phyloP scores from a whole-genome alignment of 331 rosid species.

The Quercus phellos region DNA sequence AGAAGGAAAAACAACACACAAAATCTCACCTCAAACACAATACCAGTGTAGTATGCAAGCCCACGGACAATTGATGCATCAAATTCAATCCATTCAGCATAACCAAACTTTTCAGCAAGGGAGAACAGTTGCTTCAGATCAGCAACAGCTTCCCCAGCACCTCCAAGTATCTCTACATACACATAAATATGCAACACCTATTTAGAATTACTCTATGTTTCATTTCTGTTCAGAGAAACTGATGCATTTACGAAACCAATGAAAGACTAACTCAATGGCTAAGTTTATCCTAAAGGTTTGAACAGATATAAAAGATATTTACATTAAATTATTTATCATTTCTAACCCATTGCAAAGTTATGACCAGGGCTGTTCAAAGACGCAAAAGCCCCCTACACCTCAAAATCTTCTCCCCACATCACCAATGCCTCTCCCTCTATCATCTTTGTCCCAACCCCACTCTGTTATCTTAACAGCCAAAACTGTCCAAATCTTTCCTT shows the following conservation, averaged over 20 bases:
- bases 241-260: not conserved
- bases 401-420: too few species aligned
- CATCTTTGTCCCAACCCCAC: too few species aligned
- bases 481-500: too few species aligned
- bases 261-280: not conserved
- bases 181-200: slow-evolving; percentile 11
- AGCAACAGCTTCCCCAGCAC: slow-evolving; percentile 68
- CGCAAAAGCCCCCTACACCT: too few species aligned
- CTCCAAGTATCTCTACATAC: slow-evolving; percentile 67
- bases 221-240: not conserved
- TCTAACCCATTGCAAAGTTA: not conserved
- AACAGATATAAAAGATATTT: not conserved
- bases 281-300: not conserved
- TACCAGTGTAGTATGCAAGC: slow-evolving; percentile 93
- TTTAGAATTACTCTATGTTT: not conserved
- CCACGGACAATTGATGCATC: slow-evolving; percentile 97
- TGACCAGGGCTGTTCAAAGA: not conserved
- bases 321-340: not conserved
- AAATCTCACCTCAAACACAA: slow-evolving; percentile 85
- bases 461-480: too few species aligned
- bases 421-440: too few species aligned
- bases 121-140: slow-evolving; percentile 80
- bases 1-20: slow-evolving; percentile 2
- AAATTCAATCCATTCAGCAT: slow-evolving; percentile 88
- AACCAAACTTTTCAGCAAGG: slow-evolving; percentile 90